phyloP scores from a whole-genome alignment of 805 yeast genomes.

The Schizosaccharomyces lindneri region DNA sequence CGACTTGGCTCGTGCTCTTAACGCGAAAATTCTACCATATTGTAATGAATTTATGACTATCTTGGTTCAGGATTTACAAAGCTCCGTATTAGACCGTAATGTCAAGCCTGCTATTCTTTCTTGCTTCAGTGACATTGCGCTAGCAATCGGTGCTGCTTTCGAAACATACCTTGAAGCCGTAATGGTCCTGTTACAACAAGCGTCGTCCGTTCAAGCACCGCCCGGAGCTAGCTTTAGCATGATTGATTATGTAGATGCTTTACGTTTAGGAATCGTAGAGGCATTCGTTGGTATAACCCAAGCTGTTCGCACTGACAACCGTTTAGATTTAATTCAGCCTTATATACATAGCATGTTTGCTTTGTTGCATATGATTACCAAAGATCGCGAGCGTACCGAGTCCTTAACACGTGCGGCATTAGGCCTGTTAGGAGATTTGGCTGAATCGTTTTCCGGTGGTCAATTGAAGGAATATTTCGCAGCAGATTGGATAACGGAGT shows the following conservation, averaged over 20 bases:
- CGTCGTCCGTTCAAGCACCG: conserved; percentile 12
- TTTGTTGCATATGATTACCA: conserved; percentile 35
- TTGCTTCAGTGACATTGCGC: conserved; percentile 87
- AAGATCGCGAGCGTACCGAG: conserved; percentile 38
- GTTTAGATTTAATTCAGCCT: conserved; percentile 32
- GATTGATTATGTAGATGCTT: conserved; percentile 42
- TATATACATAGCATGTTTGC: conserved; percentile 46
- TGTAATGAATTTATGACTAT: conserved; percentile 62
- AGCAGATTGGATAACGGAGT: conserved; percentile 57
- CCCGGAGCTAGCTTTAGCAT: conserved; percentile 43
- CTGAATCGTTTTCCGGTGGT: conserved; percentile 62
- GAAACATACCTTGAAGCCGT: conserved; percentile 55
- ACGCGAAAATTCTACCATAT: conserved; percentile 45
- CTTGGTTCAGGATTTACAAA: conserved; percentile 45
- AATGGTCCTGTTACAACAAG: conserved; percentile 34
- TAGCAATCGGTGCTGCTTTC: conserved; percentile 59
- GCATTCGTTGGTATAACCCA: conserved; percentile 89
- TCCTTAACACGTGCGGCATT: conserved; percentile 58
- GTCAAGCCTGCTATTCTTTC: conserved; percentile 71
- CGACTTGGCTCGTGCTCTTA: conserved; percentile 76
- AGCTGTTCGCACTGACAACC: conserved; percentile 20
- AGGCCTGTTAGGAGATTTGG: conserved; percentile 82
- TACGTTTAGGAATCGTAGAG: conserved; percentile 77
- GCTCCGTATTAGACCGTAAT: conserved; percentile 34
- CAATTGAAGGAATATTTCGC: conserved; percentile 38